Evolutionary conservation across 1,284 basidiomycete genomes (phyloP), one percentile per base, ranked within the genome.

Genomic region (Laetiporus sulphureus): DNA sequence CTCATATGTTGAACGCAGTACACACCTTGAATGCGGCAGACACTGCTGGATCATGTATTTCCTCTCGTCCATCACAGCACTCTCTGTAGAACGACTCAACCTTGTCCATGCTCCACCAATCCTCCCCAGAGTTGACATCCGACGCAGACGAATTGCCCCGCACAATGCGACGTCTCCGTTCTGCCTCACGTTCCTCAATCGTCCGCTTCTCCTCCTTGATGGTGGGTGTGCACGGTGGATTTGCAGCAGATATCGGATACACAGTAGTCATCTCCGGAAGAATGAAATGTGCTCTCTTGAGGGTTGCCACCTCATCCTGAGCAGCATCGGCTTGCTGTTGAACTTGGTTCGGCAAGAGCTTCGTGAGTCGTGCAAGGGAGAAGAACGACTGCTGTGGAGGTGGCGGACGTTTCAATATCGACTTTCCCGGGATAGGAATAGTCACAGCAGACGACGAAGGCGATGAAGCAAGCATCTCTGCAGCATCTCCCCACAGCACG

Each of bases 251-350:
- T 58, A 94, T 93, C 1, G 88, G 89, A 58, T 93, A 95, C 20
- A 91, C 79, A 19, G 83, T 89, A 24, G 78, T 79, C 55, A 92
- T 76, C 54, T 83, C 76, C 0, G 87, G 88, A 2, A 93, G 67
- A 49, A 91, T 85, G 57, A 91, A 93, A 52, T 92, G 87, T 0
- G 88, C 89, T 40, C 87, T 69, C 58, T 87, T 91, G 46, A 93
- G 72, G 5, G 87, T 77, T 52, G 67, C 72, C 23, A 44, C 44
- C 39, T 66, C 53, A 55, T 69, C 68, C 24, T 65, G 66, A n/a
- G 58, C 42, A 7, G 57, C 49, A 36, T 51, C 44, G 16, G 55
- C 44, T 15, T 61, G 45, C 32, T 50, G 50, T 20, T 47, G 38
- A 33, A 38, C 53, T 50, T 72, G 73, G 3, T 66, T 71, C 16